phyloP scores from a whole-genome alignment of 768 basidiomycete genomes.

The Macrolepiota albuminosa region DNA sequence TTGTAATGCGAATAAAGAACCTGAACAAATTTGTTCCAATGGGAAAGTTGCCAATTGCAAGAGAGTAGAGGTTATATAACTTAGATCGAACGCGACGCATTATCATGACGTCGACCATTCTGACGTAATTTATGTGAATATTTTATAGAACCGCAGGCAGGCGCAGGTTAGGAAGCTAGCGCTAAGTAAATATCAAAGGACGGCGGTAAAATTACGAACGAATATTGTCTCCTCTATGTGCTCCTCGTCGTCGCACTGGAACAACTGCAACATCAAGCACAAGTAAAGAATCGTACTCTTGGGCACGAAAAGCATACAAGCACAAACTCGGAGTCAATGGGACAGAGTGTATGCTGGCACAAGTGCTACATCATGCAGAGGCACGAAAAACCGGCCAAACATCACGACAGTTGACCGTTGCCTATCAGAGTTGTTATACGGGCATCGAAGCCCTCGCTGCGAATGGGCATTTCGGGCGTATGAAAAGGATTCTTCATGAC shows the following conservation, averaged over 20 bases:
- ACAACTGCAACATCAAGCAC: too few species aligned
- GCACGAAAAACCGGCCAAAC: neutral
- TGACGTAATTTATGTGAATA: neutral
- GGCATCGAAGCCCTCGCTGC: constrained; percentile 83
- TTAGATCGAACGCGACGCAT: neutral
- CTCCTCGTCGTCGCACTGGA: neutral
- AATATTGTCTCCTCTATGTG: neutral
- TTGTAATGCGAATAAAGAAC: neutral
- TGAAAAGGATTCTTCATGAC: constrained; percentile 99
- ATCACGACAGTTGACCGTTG: constrained; percentile 27
- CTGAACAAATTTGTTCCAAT: neutral
- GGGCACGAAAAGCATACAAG: neutral
- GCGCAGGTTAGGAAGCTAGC: too few species aligned
- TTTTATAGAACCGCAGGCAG: too few species aligned
- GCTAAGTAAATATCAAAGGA: neutral
- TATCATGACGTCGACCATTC: neutral
- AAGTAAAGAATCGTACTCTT: neutral
- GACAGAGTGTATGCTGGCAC: neutral
- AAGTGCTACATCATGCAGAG: neutral
- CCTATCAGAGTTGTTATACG: constrained; percentile 62
- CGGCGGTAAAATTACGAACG: neutral
- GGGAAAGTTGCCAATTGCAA: neutral
- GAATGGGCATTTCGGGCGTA: constrained; percentile 98
- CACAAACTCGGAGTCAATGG: neutral
- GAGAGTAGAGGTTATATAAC: neutral